Base-by-base conservation (phyloP, 2,329 filamentous ascomycete genomes). In the Aureobasidium namibiae region DNA sequence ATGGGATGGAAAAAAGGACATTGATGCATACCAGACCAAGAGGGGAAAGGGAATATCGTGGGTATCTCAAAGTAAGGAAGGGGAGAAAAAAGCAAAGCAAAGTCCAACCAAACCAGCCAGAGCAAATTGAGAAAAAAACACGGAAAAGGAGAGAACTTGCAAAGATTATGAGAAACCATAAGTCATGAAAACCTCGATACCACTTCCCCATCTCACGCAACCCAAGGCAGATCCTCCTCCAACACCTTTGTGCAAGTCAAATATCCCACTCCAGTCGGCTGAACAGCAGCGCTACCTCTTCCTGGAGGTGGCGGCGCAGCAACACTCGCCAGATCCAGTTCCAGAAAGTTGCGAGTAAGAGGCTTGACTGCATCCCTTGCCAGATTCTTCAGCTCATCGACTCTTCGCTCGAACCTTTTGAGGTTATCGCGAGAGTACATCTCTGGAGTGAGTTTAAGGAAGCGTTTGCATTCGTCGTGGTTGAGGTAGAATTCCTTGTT, bases 401-500 rank as follows among this genome's bases (percentile, higher is more conserved):
- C 81, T 59, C 90, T 82, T 67, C 88, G 85, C 76, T 96, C 92
- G 65, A 96, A 95, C 4, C 88, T 80, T 62, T 87, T 83, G 50
- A 96, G 73, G 63, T 90, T 92, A n/a, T 96, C 92, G 18, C 92
- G 82, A 45, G 82, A 90, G 74, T 96, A 96, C 8, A 92, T 74
- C 21, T 94, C 88, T 0, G 90, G 88, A 11, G 84, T 86, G 23
- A 92, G 77, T 71, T 95, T 95, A 56, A 96, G 80, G 67, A 96
- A 96, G 23, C 84, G 84, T 73, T 96, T 96, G 70, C 92, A 88
- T 64, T 96, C 92, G 64, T 96, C 91, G 70, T 92, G 90, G 1
- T 78, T 74, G 5, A 97, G 82, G 69, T 94, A 96, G 0, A 80
- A 78, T 10, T 80, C 72, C 0, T 82, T 76, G 4, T 82, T 76